These are phyloP conservation scores for Leccinum solheimii DNA, from an alignment of 1,284 basidiomycete species.

Conservation along the genomic window DNA sequence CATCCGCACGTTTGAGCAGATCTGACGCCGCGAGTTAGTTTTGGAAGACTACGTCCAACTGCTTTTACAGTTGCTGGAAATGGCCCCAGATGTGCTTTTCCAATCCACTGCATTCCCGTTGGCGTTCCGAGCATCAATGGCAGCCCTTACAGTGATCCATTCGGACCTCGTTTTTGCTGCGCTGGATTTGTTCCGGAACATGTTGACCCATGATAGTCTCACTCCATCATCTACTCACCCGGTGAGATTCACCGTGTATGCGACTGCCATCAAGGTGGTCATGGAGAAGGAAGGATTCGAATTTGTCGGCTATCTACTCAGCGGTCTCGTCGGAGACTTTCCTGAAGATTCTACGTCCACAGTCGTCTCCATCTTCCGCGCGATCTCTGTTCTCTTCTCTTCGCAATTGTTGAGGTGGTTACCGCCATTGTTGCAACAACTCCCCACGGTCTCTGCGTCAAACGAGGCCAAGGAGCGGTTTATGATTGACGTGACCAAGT, in stretches of 20 bases:
- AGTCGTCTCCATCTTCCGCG: slow-evolving; percentile 78
- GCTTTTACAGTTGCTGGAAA: slow-evolving; percentile 68
- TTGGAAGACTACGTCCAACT: slow-evolving; percentile 94
- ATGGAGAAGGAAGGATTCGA: slow-evolving; percentile 76
- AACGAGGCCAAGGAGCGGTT: slow-evolving; percentile 75
- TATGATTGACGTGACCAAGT: slow-evolving; percentile 73
- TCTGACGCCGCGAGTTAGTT: slow-evolving; percentile 50
- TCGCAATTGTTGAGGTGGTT: slow-evolving; percentile 73
- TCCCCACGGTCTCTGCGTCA: slow-evolving; percentile 66
- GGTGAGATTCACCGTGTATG: slow-evolving; percentile 66
- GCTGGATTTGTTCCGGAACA: slow-evolving; percentile 76
- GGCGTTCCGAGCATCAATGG: slow-evolving; percentile 74
- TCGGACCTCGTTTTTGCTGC: slow-evolving; percentile 80
- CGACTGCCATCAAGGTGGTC: slow-evolving; percentile 64
- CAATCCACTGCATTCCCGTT: slow-evolving; percentile 72
- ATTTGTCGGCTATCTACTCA: slow-evolving; percentile 71
- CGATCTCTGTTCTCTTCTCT: slow-evolving; percentile 67
- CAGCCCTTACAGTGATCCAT: slow-evolving; percentile 77
- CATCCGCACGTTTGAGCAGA: not conserved
- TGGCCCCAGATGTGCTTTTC: slow-evolving; percentile 77
- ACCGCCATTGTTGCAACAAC: slow-evolving; percentile 65
- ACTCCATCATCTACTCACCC: slow-evolving; percentile 45
- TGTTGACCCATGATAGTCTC: slow-evolving; percentile 74
- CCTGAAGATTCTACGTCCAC: slow-evolving; percentile 81
- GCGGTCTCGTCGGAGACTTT: slow-evolving; percentile 83